Conservation (phyloP, 1,284 basidiomycete species). For the Gomphus bonarii region DNA sequence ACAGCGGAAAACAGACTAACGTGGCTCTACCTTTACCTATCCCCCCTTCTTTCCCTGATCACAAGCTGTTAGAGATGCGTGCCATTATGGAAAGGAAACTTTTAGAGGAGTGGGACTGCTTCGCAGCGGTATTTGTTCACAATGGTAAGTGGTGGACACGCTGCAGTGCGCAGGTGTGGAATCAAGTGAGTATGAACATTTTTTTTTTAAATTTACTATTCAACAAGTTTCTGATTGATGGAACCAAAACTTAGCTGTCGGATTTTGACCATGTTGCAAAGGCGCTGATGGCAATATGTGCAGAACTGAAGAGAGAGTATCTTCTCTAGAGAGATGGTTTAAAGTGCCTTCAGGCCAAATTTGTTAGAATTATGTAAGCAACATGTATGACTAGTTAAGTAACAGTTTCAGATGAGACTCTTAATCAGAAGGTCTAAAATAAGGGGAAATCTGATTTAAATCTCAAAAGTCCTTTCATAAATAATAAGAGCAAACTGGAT, state of each 20-base stretch:
- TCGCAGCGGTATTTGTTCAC: conserved; percentile 39
- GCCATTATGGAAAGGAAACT: conserved; percentile 29
- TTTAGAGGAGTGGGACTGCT: conserved; percentile 33
- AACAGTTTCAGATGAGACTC: no score
- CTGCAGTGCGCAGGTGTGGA: conserved; percentile 65
- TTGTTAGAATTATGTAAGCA: no score
- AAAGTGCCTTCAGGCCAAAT: background rate
- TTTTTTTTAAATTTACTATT: background rate
- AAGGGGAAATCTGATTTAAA: no score
- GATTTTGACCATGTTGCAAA: conserved; percentile 11
- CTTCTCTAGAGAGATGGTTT: background rate
- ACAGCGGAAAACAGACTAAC: conserved; percentile 23
- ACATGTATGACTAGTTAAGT: no score
- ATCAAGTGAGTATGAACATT: conserved; percentile 40
- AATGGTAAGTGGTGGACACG: conserved; percentile 62
- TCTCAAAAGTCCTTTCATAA: no score
- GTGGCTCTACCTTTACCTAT: conserved; percentile 22
- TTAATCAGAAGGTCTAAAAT: no score
- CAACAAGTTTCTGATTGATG: background rate
- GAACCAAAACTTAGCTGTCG: background rate
- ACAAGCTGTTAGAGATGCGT: conserved; percentile 1
- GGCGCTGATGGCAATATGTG: conserved; percentile 5
- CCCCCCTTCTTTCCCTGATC: background rate
- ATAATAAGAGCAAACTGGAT: no score
- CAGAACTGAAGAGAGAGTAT: conserved; percentile 3